Conservation (phyloP, 2,329 filamentous ascomycete genomes). For the Xylariaceae sp. region DNA sequence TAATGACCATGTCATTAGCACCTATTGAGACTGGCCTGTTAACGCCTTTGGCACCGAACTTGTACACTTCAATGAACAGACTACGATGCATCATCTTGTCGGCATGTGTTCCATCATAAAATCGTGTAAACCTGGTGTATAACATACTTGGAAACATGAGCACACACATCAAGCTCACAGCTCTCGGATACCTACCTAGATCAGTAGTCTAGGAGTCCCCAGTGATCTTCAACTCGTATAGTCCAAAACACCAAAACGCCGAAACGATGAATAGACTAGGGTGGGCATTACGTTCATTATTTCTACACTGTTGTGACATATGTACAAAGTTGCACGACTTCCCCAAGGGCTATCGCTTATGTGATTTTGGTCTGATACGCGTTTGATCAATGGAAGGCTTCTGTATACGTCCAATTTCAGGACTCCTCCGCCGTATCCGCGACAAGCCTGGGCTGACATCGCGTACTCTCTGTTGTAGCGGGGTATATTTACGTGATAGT, state of each 20-base stretch:
- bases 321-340: slow-evolving; percentile 29
- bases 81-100: too few species aligned
- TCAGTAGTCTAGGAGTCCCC: too few species aligned
- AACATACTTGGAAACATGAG: too few species aligned
- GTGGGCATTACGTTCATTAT: slow-evolving; percentile 14
- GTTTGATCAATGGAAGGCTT: slow-evolving; percentile 41
- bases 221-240: too few species aligned
- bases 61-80: too few species aligned
- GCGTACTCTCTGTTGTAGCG: slow-evolving; percentile 23
- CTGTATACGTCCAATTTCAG: slow-evolving; percentile 46
- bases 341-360: slow-evolving; percentile 30
- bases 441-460: slow-evolving; percentile 33
- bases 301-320: slow-evolving; percentile 28
- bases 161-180: too few species aligned
- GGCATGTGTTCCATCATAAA: too few species aligned
- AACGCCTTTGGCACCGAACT: too few species aligned
- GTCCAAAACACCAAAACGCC: slow-evolving; percentile 9
- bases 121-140: too few species aligned
- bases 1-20: too few species aligned
- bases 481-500: slow-evolving; percentile 29
- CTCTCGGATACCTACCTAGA: too few species aligned
- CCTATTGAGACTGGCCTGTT: too few species aligned
- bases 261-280: slow-evolving; percentile 1
- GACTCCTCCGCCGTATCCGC: slow-evolving; percentile 41
- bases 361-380: slow-evolving; percentile 39